Evolutionary conservation across 495 filamentous ascomycete genomes (phyloP).

Genomic region (Penicillium macrosclerotiorum): DNA sequence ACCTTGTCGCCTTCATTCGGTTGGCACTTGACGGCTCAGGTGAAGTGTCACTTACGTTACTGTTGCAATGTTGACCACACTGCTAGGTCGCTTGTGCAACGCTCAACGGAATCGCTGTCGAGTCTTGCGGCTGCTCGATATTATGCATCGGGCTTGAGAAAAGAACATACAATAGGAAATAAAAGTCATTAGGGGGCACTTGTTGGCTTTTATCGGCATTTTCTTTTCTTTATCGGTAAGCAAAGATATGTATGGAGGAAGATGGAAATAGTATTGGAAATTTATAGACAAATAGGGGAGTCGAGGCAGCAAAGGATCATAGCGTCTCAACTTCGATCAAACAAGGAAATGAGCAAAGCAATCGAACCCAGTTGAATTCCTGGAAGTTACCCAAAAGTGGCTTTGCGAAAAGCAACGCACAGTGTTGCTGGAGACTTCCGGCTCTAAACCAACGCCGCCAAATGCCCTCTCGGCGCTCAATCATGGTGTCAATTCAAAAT

Average conservation of each 20-base stretch:
- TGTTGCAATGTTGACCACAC: slow-evolving; percentile 22
- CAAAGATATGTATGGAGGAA: too few relatives aligned
- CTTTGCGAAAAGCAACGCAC: not conserved
- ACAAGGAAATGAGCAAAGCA: not conserved
- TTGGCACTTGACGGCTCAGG: not conserved
- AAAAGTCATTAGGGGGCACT: too few relatives aligned
- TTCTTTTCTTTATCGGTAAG: too few relatives aligned
- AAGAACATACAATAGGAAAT: too few relatives aligned
- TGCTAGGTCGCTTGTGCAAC: slow-evolving; percentile 18
- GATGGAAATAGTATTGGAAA: not conserved
- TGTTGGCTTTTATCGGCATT: too few relatives aligned
- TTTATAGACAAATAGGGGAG: slow-evolving; percentile 2
- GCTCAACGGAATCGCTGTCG: slow-evolving; percentile 2
- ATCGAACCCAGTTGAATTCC: too few relatives aligned
- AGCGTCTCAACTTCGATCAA: too few relatives aligned
- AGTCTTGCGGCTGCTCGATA: slow-evolving; percentile 6
- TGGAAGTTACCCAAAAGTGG: not conserved
- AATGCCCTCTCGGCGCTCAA: slow-evolving; percentile 21
- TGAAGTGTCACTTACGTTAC: slow-evolving; percentile 12
- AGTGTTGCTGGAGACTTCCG: not conserved
- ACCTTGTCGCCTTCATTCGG: not conserved
- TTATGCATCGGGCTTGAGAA: too few relatives aligned
- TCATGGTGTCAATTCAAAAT: slow-evolving; percentile 1
- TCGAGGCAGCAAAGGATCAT: not conserved
- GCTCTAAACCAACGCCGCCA: slow-evolving; percentile 34